These are phyloP conservation scores for Blastocystis sp. DNA, from an alignment of 352 stramenopile species.

Conservation along the genomic window DNA sequence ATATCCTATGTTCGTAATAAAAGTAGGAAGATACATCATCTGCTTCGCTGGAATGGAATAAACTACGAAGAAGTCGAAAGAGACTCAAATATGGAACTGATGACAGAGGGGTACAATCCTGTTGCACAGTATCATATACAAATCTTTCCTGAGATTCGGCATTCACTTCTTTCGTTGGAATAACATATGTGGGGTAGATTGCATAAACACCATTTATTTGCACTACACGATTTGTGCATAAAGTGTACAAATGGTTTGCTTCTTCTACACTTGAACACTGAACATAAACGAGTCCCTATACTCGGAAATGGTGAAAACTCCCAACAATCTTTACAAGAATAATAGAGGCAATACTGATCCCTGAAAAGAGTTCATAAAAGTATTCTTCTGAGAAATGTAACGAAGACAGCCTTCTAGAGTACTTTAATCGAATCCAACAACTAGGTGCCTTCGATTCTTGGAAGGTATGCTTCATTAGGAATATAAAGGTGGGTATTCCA, in stretches of 20 bases:
- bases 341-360: not conserved
- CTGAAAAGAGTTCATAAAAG: constrained; percentile 27
- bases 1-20: not conserved
- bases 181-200: not conserved
- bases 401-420: not conserved
- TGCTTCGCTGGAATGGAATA: not conserved
- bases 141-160: not conserved
- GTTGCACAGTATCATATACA: not conserved
- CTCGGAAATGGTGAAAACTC: not conserved
- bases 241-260: not conserved
- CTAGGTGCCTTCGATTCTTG: not conserved
- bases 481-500: not conserved
- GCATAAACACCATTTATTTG: not conserved
- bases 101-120: not conserved
- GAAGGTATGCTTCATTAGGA: not conserved
- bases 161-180: not conserved
- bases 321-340: not conserved
- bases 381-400: not conserved
- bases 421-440: not conserved
- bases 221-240: not conserved
- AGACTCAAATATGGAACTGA: not conserved
- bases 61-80: not conserved
- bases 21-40: not conserved
- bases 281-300: not conserved
- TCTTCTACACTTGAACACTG: not conserved